Percentiles rank a stretch among this genome's conserved stretches.
phyloP scores from a whole-genome alignment of 257 asterid genomes.

The Gentiana straminea region DNA sequence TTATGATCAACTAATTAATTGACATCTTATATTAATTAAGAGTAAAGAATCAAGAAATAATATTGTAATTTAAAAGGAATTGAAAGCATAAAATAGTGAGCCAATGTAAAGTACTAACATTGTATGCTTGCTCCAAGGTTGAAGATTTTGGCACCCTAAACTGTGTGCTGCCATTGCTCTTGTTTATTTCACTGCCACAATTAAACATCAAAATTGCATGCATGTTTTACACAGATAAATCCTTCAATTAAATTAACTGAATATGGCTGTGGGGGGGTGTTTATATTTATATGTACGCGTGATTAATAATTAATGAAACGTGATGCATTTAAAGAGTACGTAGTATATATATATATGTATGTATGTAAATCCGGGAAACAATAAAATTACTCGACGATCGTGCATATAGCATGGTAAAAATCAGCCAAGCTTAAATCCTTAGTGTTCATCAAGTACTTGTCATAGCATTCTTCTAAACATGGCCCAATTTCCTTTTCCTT shows the following conservation, averaged over 20 bases:
- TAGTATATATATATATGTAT: too few species aligned
- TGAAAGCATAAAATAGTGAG: too few species aligned
- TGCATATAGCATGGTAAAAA: constrained; percentile 58
- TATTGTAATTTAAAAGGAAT: too few species aligned
- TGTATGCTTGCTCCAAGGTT: constrained; percentile 27
- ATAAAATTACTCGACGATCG: constrained; percentile 44
- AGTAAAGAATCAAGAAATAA: too few species aligned
- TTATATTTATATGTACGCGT: too few species aligned
- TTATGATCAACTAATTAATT: not conserved
- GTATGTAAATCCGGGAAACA: too few species aligned
- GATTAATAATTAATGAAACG: too few species aligned
- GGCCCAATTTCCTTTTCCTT: constrained; percentile 34
- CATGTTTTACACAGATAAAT: not conserved
- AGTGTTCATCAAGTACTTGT: constrained; percentile 26
- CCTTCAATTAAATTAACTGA: too few species aligned
- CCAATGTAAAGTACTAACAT: constrained; percentile 18
- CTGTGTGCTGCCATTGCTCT: constrained; percentile 45
- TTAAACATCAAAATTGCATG: not conserved
- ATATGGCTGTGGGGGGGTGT: too few species aligned
- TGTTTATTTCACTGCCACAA: constrained; percentile 53
- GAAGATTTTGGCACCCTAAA: constrained; percentile 39
- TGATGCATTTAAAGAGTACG: too few species aligned
- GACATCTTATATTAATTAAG: not conserved
- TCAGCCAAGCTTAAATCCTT: constrained; percentile 33
- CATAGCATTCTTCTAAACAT: constrained; percentile 33